Evolutionary conservation across 257 asterid genomes (phyloP), one percentile per base, ranked within the genome.

Genomic region (Plantago elongata): DNA sequence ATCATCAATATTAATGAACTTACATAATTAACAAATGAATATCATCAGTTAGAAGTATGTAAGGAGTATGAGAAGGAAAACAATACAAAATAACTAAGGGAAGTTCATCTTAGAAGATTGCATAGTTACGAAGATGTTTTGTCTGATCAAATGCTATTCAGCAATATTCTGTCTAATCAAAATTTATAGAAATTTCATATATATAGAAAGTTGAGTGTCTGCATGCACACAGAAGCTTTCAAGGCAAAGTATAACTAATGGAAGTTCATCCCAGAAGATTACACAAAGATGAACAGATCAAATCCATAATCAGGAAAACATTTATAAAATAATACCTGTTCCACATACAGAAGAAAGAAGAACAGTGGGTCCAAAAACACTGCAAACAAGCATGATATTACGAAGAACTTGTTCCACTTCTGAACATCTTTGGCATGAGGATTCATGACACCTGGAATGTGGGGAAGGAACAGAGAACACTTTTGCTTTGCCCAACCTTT

Each of bases 331-430:
- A 60, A 15, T 79, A 83, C 89, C 89, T 80, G 52, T 13, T 69
- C 72, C 68, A 83, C 89, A 47, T 45, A 66, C 60, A 84, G 72
- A 68, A 81, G 76, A 71, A 89, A 84, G 74, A 87, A 86, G 94
- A 86, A 89, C 61, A 89, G 34, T 0, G 97, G 97, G 81, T 89
- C 97, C 37, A 89, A 51, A 68, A 84, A 83, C 66, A 83, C 77
- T 12, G 95, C 94, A 74, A 81, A 65, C 65, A 84, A 77, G 84
- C 88, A 86, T 69, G 85, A 78, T 72, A 84, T 69, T 55, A 78
- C 90, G 42, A 89, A 89, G 81, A 89, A 89, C 73, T 81, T 65
- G 83, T 82, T 84, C 97, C 94, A 87, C 71, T 68, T 74, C 74
- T 89, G 97, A 66, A 89, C 83, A 59, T 46, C 61, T 75, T 74